Conservation (phyloP, 441 rosid genomes). For the Brassica hybrid region DNA sequence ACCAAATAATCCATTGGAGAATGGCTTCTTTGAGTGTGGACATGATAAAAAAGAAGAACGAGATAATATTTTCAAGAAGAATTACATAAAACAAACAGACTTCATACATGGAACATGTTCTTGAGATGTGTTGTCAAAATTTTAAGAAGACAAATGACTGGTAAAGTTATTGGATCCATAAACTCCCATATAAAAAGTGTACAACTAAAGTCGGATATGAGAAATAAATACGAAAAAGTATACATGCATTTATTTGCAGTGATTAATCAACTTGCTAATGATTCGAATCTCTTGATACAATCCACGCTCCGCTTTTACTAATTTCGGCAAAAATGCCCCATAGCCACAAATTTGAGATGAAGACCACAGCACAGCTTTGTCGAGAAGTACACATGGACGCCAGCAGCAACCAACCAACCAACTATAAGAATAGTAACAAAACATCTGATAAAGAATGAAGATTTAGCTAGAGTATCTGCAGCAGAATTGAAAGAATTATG, state of each 20-base stretch:
- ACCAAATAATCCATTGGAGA: no score
- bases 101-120: not conserved
- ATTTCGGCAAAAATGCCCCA: not conserved
- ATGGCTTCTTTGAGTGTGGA: no score
- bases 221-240: not conserved
- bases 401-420: not conserved
- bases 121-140: not conserved
- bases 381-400: not conserved
- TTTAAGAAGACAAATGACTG: no score
- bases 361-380: not conserved
- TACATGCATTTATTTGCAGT: no score
- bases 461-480: no score
- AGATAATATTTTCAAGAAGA: not conserved
- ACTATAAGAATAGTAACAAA: not conserved
- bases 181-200: not conserved
- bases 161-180: not conserved
- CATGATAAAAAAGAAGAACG: not conserved
- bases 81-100: no score
- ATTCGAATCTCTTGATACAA: not conserved
- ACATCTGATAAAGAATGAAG: no score
- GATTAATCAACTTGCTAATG: no score
- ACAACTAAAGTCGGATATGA: not conserved
- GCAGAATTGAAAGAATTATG: no score
- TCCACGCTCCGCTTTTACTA: not conserved
- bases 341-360: not conserved